phyloP scores from a whole-genome alignment of 345 rosid species.

The Citrus australasica region DNA sequence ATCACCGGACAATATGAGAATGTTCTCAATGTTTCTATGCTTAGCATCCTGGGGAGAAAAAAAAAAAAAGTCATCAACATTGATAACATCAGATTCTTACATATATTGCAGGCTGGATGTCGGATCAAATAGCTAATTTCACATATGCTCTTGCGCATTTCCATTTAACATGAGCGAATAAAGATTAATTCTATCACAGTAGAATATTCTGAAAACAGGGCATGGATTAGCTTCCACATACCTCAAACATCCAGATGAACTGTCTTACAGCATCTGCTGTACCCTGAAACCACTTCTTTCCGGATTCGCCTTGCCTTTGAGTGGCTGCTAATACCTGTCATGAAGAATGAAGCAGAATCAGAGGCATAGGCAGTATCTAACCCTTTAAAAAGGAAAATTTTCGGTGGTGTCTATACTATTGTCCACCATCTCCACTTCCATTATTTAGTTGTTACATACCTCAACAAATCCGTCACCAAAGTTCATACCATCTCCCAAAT shows the following conservation, averaged over 20 bases:
- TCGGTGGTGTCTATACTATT: not conserved
- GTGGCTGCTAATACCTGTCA: conserved; percentile 82
- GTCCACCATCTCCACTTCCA: not conserved
- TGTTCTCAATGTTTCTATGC: conserved; percentile 69
- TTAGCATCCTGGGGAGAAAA: conserved; percentile 46
- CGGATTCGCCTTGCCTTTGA: conserved; percentile 78
- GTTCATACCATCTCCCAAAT: conserved; percentile 71
- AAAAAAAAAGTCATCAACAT: not conserved
- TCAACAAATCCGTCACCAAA: conserved; percentile 91
- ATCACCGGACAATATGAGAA: conserved; percentile 81
- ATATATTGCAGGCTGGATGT: not conserved
- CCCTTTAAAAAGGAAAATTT: not conserved
- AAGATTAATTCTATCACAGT: not conserved
- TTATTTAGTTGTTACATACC: conserved; percentile 31
- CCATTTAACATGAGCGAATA: not conserved
- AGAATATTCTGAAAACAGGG: not conserved
- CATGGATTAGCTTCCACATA: conserved; percentile 15
- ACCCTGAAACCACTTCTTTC: conserved; percentile 87
- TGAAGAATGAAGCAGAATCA: conserved; percentile 2
- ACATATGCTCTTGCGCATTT: not conserved
- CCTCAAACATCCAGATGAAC: conserved; percentile 83
- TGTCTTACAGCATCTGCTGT: conserved; percentile 93
- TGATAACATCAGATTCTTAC: conserved; percentile 3
- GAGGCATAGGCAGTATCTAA: conserved; percentile 11
- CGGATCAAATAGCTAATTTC: not conserved